A percentile compares a stretch with the other conserved stretches of the same genome.
These are phyloP conservation scores for Hyaloscypha hepaticicola DNA, from an alignment of 495 filamentous ascomycete genomes.

Conservation along the genomic window DNA sequence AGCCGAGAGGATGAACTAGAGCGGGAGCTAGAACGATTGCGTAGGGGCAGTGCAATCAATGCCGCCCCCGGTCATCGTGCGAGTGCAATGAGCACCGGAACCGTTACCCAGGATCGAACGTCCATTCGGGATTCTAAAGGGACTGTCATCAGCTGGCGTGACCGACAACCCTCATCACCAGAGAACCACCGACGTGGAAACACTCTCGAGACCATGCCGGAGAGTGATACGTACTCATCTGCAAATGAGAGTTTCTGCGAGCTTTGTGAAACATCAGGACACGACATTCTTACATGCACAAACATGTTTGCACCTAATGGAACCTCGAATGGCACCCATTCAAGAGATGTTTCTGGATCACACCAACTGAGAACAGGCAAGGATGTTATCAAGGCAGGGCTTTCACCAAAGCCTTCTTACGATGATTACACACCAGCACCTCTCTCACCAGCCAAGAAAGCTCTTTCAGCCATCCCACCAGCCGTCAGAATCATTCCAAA, in stretches of 20 bases:
- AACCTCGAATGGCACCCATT: conserved; percentile 13
- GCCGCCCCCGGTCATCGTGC: conserved; percentile 35
- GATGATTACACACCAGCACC: conserved; percentile 49
- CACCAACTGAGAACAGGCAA: conserved; percentile 38
- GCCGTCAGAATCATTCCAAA: conserved; percentile 48
- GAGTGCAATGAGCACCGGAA: conserved; percentile 51
- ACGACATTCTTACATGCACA: conserved; percentile 91
- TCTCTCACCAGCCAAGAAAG: conserved; percentile 49
- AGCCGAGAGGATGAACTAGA: conserved; percentile 87
- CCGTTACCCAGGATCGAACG: conserved; percentile 46
- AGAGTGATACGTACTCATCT: conserved; percentile 71
- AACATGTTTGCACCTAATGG: conserved; percentile 67
- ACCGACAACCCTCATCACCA: conserved; percentile 35
- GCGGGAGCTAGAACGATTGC: conserved; percentile 73
- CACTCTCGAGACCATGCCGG: conserved; percentile 60
- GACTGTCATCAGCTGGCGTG: conserved; percentile 51
- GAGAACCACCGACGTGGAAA: conserved; percentile 45
- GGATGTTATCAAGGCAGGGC: conserved; percentile 46
- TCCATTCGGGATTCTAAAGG: conserved; percentile 59
- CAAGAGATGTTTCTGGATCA: conserved; percentile 25
- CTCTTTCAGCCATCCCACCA: conserved; percentile 31
- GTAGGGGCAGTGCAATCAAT: conserved; percentile 38
- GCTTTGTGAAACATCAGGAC: conserved; percentile 89
- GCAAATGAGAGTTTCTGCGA: conserved; percentile 87
- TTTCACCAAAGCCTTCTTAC: conserved; percentile 36